Percentiles rank a stretch among this genome's conserved stretches.
phyloP scores from a whole-genome alignment of 2,329 filamentous ascomycete species.

The Fusarium liriodendri region DNA sequence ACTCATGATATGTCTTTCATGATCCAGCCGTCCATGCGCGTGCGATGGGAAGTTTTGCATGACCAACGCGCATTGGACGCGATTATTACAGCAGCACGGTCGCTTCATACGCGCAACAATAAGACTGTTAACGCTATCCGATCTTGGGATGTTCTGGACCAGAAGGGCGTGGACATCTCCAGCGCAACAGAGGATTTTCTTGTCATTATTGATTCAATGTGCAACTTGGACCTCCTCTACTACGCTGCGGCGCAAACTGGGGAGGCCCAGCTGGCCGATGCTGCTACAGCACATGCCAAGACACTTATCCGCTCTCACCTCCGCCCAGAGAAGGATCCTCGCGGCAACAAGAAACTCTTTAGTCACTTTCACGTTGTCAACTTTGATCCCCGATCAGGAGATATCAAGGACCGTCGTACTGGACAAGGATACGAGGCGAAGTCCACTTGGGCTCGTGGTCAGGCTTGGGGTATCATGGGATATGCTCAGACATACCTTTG shows the following conservation, averaged over 20 bases:
- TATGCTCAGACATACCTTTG: conserved; percentile 62
- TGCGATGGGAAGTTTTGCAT: conserved; percentile 59
- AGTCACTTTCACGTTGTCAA: conserved; percentile 62
- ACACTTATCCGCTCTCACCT: conserved; percentile 55
- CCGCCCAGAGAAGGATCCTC: conserved; percentile 46
- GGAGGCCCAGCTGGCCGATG: conserved; percentile 38
- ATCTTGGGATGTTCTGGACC: conserved; percentile 57
- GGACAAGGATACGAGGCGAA: conserved; percentile 59
- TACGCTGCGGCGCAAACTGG: conserved; percentile 49
- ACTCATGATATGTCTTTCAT: conserved; percentile 68
- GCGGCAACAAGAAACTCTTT: conserved; percentile 39
- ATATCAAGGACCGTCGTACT: conserved; percentile 57
- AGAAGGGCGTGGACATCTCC: conserved; percentile 46
- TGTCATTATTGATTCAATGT: conserved; percentile 58
- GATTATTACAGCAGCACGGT: conserved; percentile 57
- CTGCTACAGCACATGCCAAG: conserved; percentile 53
- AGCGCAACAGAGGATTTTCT: conserved; percentile 50
- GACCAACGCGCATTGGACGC: conserved; percentile 52
- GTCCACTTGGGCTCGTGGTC: conserved; percentile 64
- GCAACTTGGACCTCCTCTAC: conserved; percentile 53
- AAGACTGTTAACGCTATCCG: conserved; percentile 57
- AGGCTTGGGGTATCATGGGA: conserved; percentile 63
- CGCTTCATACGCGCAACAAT: conserved; percentile 57
- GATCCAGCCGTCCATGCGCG: conserved; percentile 60
- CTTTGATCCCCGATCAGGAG: conserved; percentile 56